Conservation (phyloP, 352 stramenopile species). For the Phytophthora rubi region DNA sequence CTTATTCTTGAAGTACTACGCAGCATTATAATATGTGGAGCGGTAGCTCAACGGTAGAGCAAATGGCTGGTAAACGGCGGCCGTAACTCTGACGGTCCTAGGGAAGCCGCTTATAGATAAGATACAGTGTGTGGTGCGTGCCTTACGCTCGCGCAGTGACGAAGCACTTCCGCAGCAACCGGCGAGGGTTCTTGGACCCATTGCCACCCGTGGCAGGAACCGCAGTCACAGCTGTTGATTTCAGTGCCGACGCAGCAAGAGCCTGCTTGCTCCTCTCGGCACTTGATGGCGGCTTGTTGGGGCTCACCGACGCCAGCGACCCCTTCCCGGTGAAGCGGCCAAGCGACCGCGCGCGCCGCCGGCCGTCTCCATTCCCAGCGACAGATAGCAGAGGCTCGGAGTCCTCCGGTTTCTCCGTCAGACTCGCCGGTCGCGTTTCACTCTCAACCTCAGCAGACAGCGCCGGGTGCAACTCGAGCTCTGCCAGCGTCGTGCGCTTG, state of each 20-base stretch:
- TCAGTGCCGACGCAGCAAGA: constrained; percentile 24
- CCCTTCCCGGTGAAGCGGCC: constrained; percentile 37
- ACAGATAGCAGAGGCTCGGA: constrained; percentile 2
- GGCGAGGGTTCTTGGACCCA: constrained; percentile 27
- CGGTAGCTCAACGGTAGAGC: no score
- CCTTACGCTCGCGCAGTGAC: constrained; percentile 25
- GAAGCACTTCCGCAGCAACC: constrained; percentile 40
- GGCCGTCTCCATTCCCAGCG: constrained; percentile 15
- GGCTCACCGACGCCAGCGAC: constrained; percentile 29
- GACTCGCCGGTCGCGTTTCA: constrained; percentile 16
- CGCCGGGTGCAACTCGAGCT: constrained; percentile 52
- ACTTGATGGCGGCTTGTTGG: constrained; percentile 20
- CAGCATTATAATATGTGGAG: background rate
- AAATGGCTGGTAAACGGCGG: no score
- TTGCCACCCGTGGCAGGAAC: constrained; percentile 13
- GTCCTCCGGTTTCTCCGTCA: constrained; percentile 12
- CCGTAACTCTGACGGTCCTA: no score
- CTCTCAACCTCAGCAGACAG: constrained; percentile 19
- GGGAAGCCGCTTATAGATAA: constrained; percentile 33
- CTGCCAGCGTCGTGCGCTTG: constrained; percentile 46
- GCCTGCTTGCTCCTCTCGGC: constrained; percentile 37
- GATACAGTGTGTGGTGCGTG: constrained; percentile 21
- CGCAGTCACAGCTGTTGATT: constrained; percentile 16
- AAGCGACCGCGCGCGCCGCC: constrained; percentile 29
- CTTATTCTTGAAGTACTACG: constrained; percentile 18